These are phyloP conservation scores for Apiotrichum gamsii DNA, from an alignment of 1,284 basidiomycete genomes.

Conservation along the genomic window DNA sequence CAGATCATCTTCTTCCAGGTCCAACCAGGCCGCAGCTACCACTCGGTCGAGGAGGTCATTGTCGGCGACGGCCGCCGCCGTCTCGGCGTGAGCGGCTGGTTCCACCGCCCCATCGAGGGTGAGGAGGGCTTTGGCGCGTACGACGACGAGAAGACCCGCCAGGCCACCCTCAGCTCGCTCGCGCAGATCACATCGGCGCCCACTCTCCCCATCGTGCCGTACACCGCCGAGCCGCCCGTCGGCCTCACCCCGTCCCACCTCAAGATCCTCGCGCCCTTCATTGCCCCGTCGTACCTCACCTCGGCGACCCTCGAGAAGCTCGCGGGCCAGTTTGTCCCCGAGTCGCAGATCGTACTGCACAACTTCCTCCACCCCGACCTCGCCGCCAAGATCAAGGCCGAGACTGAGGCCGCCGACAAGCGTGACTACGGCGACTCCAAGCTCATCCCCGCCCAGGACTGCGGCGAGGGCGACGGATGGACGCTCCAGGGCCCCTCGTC, in stretches of 20 bases:
- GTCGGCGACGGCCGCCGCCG: constrained; percentile 66
- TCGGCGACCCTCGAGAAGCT: constrained; percentile 73
- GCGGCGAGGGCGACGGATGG: constrained; percentile 58
- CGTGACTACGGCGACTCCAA: constrained; percentile 50
- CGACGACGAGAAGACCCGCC: constrained; percentile 65
- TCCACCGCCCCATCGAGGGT: constrained; percentile 83
- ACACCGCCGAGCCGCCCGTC: constrained; percentile 39
- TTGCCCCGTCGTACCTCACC: constrained; percentile 87
- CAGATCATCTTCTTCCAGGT: constrained; percentile 94
- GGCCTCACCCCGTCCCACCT: constrained; percentile 58
- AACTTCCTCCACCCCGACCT: constrained; percentile 69
- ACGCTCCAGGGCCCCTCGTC: constrained; percentile 77
- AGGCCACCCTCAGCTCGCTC: constrained; percentile 55
- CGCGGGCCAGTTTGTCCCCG: constrained; percentile 73
- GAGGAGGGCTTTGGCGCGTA: constrained; percentile 72
- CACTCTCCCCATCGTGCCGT: constrained; percentile 47
- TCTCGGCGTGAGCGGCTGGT: constrained; percentile 93
- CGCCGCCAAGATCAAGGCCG: constrained; percentile 60
- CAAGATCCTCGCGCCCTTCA: constrained; percentile 68
- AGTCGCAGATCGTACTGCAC: constrained; percentile 86
- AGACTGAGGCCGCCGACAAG: constrained; percentile 61
- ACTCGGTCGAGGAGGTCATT: constrained; percentile 96
- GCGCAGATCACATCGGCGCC: constrained; percentile 55
- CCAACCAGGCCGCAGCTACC: constrained; percentile 75
- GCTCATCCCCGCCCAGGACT: constrained; percentile 58